Base-by-base conservation (phyloP, 2,329 filamentous ascomycete species). In the Fusarium brachygibbosum region DNA sequence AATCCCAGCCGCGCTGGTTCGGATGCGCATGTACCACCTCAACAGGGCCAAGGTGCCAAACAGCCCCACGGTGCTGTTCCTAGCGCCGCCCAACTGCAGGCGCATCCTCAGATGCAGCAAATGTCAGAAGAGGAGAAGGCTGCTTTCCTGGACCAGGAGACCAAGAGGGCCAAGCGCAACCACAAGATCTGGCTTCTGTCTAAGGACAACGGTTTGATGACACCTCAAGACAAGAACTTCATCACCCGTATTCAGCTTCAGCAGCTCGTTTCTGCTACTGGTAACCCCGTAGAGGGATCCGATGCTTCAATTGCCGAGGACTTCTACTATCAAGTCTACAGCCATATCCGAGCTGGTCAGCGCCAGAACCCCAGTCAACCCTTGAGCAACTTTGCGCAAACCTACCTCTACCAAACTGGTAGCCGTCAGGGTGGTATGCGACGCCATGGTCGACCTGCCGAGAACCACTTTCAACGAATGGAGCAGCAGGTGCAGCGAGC, bases 381-480 rank as follows among this genome's bases (percentile, higher is more conserved):
- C 2, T 85, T 98, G 14, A 97, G 92, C 78, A 96, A 97, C 79
- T 98, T 99, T 79, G 96, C 96, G 0, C 96, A 99, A 80, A 99
- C 96, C 0, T 99, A 99, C 76, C 85, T 99, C 4, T 97, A 97
- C 80, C 95, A 98, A 79, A 98, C 95, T 4, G 95, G 95, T 29
- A 93, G 91, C 71, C 90, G 94, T 21, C 89, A 94, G 70, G 91
- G 92, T 56, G 88, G 87, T 41, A 87, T 88, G 76, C 86, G 94
- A 67, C 88, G 94, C 69, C 90, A 96, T 72, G 89, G 90, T 64
- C 88, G 93, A 62, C 93, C 91, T 42, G 94, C 93, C 19, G 96
- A 99, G 79, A 99, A 98, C 77, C 96, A 99, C 76, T 93, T 98
- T 83, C 96, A 98, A 79, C 91, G 96, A 57, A 99, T 99, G 96